phyloP scores from a whole-genome alignment of 371 early-diverging fungal species.

The Mortierella sp. region DNA sequence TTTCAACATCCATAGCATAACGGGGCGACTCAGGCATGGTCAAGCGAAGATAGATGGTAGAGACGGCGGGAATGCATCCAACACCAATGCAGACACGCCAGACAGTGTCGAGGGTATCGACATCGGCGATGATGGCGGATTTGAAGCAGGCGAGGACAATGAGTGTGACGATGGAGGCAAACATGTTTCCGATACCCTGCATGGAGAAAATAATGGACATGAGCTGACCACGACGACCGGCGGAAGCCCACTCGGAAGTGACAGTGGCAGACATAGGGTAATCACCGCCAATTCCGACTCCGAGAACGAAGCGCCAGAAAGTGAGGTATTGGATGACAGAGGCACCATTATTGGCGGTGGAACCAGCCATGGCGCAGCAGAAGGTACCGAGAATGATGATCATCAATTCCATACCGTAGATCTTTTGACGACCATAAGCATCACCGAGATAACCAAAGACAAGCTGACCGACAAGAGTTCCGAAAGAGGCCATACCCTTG shows the following conservation, averaged over 20 bases:
- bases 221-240: constrained; percentile 73
- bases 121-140: constrained; percentile 69
- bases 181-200: constrained; percentile 80
- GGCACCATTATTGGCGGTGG: constrained; percentile 65
- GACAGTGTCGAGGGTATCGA: constrained; percentile 80
- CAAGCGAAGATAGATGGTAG: constrained; percentile 85
- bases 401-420: constrained; percentile 76
- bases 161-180: constrained; percentile 68
- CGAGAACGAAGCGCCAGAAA: constrained; percentile 76
- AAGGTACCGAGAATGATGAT: constrained; percentile 68
- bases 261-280: constrained; percentile 77
- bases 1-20: constrained; percentile 81
- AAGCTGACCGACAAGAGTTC: constrained; percentile 87
- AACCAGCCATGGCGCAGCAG: constrained; percentile 71
- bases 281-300: constrained; percentile 77
- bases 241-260: constrained; percentile 78
- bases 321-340: constrained; percentile 68
- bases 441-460: constrained; percentile 89
- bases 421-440: constrained; percentile 80
- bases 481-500: constrained; percentile 87
- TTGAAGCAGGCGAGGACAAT: constrained; percentile 69
- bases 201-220: constrained; percentile 78
- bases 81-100: constrained; percentile 87
- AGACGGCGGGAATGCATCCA: constrained; percentile 82
- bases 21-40: constrained; percentile 93